These are phyloP conservation scores for Achaetomium macrosporum DNA, from an alignment of 2,329 filamentous ascomycete genomes.

Conservation along the genomic window DNA sequence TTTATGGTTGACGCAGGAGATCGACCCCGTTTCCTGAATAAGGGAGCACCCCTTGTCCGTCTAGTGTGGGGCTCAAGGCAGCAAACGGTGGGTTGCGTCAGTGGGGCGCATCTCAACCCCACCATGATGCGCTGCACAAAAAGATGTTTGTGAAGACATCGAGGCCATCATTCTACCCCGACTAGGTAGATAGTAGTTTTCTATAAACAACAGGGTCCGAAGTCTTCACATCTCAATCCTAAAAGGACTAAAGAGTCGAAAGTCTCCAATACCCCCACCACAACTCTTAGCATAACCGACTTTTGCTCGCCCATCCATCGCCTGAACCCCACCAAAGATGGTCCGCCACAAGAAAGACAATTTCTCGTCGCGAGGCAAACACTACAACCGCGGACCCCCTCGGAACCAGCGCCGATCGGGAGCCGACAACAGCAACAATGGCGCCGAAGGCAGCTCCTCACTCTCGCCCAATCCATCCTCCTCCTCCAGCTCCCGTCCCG, in stretches of 20 bases:
- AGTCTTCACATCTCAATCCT: conserved; percentile 1
- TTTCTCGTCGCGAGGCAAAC: conserved; percentile 67
- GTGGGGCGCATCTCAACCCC: conserved; percentile 16
- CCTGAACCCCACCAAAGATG: conserved; percentile 39
- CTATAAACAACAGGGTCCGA: not conserved
- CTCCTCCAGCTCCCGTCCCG: conserved; percentile 36
- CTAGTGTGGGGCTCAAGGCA: conserved; percentile 5
- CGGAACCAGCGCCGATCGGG: conserved; percentile 45
- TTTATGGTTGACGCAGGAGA: not conserved
- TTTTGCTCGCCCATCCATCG: not conserved
- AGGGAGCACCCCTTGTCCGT: conserved; percentile 7
- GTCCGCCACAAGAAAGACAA: conserved; percentile 95
- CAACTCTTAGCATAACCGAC: too few species aligned
- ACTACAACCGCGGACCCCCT: conserved; percentile 54
- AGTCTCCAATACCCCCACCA: too few species aligned
- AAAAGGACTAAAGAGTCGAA: conserved; percentile 1
- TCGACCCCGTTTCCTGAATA: conserved; percentile 18
- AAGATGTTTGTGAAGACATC: not conserved
- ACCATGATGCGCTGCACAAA: not conserved
- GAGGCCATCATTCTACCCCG: too few species aligned
- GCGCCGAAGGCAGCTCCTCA: conserved; percentile 28
- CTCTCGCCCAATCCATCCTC: conserved; percentile 31
- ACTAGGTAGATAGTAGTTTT: too few species aligned
- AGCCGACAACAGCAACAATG: conserved; percentile 37
- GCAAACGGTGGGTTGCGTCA: conserved; percentile 12